These are phyloP conservation scores for Eimeria maxima DNA, from an alignment of 169 alveolate species.

Conservation along the genomic window DNA sequence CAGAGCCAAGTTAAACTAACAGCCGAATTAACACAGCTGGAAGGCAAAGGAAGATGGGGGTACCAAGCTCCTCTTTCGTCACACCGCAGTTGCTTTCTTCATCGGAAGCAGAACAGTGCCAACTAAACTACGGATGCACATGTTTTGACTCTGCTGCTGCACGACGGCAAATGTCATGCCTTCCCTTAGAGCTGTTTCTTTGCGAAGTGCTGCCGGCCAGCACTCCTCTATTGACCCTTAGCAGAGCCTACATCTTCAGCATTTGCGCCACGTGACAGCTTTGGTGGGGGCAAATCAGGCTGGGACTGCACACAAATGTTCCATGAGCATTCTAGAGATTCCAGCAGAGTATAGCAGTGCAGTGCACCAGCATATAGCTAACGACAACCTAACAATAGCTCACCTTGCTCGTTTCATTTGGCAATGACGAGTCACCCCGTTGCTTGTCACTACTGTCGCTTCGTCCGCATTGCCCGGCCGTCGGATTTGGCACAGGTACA, in stretches of 20 bases:
- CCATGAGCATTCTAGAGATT: not conserved
- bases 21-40: not conserved
- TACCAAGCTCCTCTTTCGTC: not conserved
- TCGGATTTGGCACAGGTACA: not conserved
- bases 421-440: not conserved
- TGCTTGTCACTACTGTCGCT: conserved; percentile 34
- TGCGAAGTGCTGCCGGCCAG: not conserved
- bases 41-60: not conserved
- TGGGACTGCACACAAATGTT: conserved; percentile 8
- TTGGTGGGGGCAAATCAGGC: conserved; percentile 38
- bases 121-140: not conserved
- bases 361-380: not conserved
- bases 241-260: conserved; percentile 40
- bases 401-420: conserved; percentile 36
- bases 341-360: not conserved
- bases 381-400: not conserved
- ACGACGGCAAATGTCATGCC: not conserved
- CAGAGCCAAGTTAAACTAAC: not conserved
- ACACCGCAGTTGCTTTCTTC: not conserved
- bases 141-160: not conserved
- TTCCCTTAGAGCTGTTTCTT: not conserved
- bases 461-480: not conserved
- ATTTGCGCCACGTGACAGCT: conserved; percentile 42
- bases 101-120: not conserved
- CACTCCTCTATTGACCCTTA: not conserved